Conservation (phyloP, 371 early-diverging fungal species). For the Conidiobolus coronatus region DNA sequence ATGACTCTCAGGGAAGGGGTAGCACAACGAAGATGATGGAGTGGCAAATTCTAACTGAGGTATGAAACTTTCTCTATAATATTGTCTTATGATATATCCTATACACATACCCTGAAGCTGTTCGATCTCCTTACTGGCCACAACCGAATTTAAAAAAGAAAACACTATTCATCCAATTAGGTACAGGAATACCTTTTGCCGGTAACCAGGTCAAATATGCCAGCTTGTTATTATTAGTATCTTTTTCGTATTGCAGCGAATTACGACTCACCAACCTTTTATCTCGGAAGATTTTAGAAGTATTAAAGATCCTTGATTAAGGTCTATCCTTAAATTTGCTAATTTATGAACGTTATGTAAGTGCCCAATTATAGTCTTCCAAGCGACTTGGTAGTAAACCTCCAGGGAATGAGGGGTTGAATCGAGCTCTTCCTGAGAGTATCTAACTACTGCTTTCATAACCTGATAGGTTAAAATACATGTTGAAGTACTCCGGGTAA, state of each 20-base stretch:
- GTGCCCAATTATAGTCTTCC: neutral
- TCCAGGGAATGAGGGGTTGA: too few relatives aligned
- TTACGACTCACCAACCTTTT: neutral
- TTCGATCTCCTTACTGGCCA: constrained; percentile 14
- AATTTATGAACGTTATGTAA: neutral
- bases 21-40: neutral
- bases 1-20: neutral
- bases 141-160: constrained; percentile 9
- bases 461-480: too few relatives aligned
- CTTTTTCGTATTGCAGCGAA: neutral
- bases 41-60: neutral
- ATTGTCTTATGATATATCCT: neutral
- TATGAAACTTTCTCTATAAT: neutral
- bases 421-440: too few relatives aligned
- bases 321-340: neutral
- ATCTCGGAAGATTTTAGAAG: neutral
- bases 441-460: too few relatives aligned
- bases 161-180: neutral
- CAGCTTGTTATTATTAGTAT: neutral
- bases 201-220: neutral
- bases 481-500: too few relatives aligned
- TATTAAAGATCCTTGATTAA: neutral
- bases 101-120: constrained; percentile 16
- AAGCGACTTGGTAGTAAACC: neutral
- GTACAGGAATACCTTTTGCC: neutral